Evolutionary conservation across 345 rosid species (phyloP).

Genomic region (Kernera saxatilis): DNA sequence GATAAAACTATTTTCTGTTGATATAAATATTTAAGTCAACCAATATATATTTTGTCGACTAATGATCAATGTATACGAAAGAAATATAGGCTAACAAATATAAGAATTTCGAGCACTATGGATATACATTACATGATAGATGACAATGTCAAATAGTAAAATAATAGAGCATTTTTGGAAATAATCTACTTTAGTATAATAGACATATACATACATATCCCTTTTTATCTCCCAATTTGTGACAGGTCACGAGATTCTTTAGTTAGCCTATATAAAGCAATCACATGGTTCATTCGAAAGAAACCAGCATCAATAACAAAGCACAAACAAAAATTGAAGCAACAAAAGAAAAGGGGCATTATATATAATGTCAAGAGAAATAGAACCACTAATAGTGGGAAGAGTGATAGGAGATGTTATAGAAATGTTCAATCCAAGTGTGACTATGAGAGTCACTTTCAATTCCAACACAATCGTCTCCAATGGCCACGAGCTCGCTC

Average conservation of each 20-base stretch:
- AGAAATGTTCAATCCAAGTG: constrained; percentile 58
- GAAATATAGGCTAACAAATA: too few species aligned
- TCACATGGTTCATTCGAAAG: constrained; percentile 2
- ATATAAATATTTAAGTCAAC: too few species aligned
- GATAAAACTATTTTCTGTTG: not conserved
- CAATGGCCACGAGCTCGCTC: constrained; percentile 72
- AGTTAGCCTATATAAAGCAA: constrained; percentile 13
- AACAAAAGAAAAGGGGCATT: not conserved
- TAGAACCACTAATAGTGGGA: constrained; percentile 56
- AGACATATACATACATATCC: not conserved
- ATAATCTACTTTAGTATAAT: not conserved
- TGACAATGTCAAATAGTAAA: too few species aligned
- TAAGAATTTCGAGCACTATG: too few species aligned
- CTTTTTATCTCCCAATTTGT: not conserved
- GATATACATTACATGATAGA: too few species aligned
- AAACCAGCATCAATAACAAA: constrained; percentile 7
- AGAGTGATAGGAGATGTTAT: constrained; percentile 79
- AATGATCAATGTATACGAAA: too few species aligned
- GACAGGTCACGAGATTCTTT: constrained; percentile 12
- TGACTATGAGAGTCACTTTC: constrained; percentile 55
- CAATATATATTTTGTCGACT: too few species aligned
- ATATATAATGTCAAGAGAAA: constrained; percentile 43
- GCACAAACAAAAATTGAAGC: not conserved
- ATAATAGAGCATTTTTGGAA: not conserved
- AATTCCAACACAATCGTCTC: constrained; percentile 56